Base-by-base conservation (phyloP, 805 yeast genomes). In the Kuraishia hungarica region DNA sequence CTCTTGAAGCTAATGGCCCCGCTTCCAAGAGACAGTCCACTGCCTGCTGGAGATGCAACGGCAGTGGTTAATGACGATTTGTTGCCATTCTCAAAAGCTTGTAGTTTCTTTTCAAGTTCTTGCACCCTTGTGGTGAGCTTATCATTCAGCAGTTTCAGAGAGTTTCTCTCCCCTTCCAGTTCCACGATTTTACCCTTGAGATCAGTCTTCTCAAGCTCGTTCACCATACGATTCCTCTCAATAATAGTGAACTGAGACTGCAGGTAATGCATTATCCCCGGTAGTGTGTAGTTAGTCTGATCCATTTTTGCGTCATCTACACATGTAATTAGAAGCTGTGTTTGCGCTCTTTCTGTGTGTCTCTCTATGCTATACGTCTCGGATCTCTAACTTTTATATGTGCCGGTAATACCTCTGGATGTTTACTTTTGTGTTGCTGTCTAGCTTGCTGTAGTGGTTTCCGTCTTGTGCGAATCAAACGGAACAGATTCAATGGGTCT, bases 221-320 rank as follows among this genome's bases (percentile, higher is more conserved):
- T 73, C 67, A 78, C 69, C 67, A 81, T 79, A 60, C 80, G 74
- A 64, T 70, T 70, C 43, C 66, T 62, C 53, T 71, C 75, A 46
- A 69, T 64, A 15, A 75, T 75, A 23, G 85, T 80, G 65, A 80
- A 81, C 58, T 81, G 85, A n/a, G 79, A 73, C 48, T 83, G 82
- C 56, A 81, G 67, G 61, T 81, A 81, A 61, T 80, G 81, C 69
- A 81, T 80, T 22, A 81, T 80, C 0, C 86, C 86, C 0, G 86
- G 86, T 17, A 81, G 69, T 2, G 84, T 79, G 50, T 71, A 71
- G 23, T 67, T 54, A 11, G 51, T 17, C 51, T 51, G 51, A 22
- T 51, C 53, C 53, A 54, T 51, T 23, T 52, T 11, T 47, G 28
- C 23, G 23, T 8, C 43, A 35, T 35, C 43, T 35, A 35, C 11